Evolutionary conservation across 2,329 filamentous ascomycete genomes (phyloP), one percentile per base, ranked within the genome.

Genomic region (Colletotrichum endophyticum): DNA sequence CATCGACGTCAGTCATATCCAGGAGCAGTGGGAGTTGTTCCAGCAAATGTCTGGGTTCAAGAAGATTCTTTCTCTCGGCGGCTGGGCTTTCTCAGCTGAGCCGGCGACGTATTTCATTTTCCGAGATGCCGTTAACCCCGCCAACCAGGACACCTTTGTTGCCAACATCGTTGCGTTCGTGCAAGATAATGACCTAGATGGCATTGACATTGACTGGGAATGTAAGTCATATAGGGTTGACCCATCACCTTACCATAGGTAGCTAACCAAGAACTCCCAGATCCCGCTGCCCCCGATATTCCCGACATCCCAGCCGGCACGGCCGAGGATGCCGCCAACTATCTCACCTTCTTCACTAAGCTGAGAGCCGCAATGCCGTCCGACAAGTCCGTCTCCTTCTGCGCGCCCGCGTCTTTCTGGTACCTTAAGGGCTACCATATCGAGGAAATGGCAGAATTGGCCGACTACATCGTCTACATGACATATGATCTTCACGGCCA

Each of bases 161-260:
- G 77, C 81, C 25, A 85, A 85, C 78, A 72, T 86, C 56, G 79
- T 84, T 73, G 68, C 85, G 28, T 86, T 90, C 78, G 25, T 89
- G 63, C 78, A 84, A n/a, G 57, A 88, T 49, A 62, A 87, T 30
- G 79, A 80, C 4, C 78, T 89, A 0, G 87, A 88, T 67, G 87
- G 87, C 1, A 80, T 85, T 8, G 83, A 85, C 75, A 79, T 84
- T 72, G 86, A 87, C 63, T 90, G 87, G 88, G 87, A 88, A 72
- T 88, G 36, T 39, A 1, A 39, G 34, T 36, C 34, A 16, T 3
- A 8, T 4, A 32, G 1, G 30, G 30, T 28, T 11, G 3, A 12
- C 4, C 30, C 30, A 12, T 32, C 30, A 32, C 30, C 30, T 11
- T 5, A 32, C 30, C 30, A 32, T 12, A 28, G 28, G 28, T 28